Base-by-base conservation (phyloP, 192 early-diverging fungal species). In the Endogone sp. region DNA sequence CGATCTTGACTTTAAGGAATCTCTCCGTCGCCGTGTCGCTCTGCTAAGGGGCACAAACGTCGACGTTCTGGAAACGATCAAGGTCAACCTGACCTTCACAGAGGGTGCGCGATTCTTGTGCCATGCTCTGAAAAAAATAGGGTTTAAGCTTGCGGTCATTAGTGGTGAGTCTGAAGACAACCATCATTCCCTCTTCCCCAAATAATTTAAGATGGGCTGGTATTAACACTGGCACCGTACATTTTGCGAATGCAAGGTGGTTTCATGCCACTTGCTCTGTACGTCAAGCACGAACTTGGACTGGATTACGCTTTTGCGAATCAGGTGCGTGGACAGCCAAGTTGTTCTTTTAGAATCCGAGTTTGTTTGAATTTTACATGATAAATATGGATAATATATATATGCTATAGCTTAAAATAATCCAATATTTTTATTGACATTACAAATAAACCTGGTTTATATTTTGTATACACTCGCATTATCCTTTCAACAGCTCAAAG, bases 261-360 rank as follows among this genome's bases (percentile, higher is more conserved):
- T 2, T 99, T 99, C 71, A 86, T 95, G 75, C 97, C 97, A 4
- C 77, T 99, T 60, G 97, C 97, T 4, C 73, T 84, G 10, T 90
- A 96, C 74, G 97, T 99, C 27, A 96, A 97, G 79, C 77, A 83
- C 23, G 89, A 94, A 66, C 81, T 99, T 20, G 91, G 91, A 9
- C 81, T 99, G 8, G 97, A 99, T 77, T 99, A 98, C 71, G 96
- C 97, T 0, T 98, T 98, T 87, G 97, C 97, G 23, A 99, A 99
- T 77, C 87, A 85, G 74, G 85, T 92, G 73, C 67, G 26, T 64
- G n/a, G n/a, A n/a, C n/a, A n/a, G n/a, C n/a, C n/a, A n/a, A n/a
- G n/a, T n/a, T n/a, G n/a, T n/a, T n/a, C n/a, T n/a, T n/a, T n/a
- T n/a, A n/a, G n/a, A n/a, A n/a, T n/a, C n/a, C n/a, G n/a, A n/a